Conservation (phyloP, 768 basidiomycete genomes). For the Dacryopinax primogenitus region DNA sequence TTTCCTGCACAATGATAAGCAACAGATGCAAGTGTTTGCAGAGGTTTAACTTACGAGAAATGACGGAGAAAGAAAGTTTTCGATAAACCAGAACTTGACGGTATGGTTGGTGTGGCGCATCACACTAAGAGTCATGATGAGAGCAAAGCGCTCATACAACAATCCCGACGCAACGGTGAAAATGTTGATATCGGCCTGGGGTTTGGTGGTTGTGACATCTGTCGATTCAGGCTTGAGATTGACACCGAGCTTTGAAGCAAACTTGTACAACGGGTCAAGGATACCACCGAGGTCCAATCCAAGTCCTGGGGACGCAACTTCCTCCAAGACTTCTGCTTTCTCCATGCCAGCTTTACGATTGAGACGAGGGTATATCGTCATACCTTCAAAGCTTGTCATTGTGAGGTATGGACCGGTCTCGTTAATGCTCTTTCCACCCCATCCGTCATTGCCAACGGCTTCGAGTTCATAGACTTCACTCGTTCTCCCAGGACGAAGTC, state of each 20-base stretch:
- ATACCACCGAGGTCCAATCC: not conserved
- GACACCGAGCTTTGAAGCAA: slow-evolving; percentile 8
- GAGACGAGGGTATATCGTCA: slow-evolving; percentile 77
- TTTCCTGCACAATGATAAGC: slow-evolving; percentile 45
- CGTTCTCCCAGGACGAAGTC: slow-evolving; percentile 71
- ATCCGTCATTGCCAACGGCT: slow-evolving; percentile 80
- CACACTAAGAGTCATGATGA: slow-evolving; percentile 97
- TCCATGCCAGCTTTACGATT: slow-evolving; percentile 63
- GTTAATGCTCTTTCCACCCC: slow-evolving; percentile 62
- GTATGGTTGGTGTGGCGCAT: slow-evolving; percentile 83
- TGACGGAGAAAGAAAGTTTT: slow-evolving; percentile 95
- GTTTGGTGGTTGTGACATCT: slow-evolving; percentile 19
- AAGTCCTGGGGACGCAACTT: slow-evolving; percentile 20
- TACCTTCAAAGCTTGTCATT: slow-evolving; percentile 78
- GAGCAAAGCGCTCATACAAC: slow-evolving; percentile 94
- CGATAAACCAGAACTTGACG: slow-evolving; percentile 99
- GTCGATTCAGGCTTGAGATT: slow-evolving; percentile 21
- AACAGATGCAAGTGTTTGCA: not conserved
- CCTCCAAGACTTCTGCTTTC: slow-evolving; percentile 60
- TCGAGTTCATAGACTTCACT: slow-evolving; percentile 68
- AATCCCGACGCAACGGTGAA: slow-evolving; percentile 97
- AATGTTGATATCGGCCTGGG: slow-evolving; percentile 89
- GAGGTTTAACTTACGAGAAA: slow-evolving; percentile 54
- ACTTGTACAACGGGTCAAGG: slow-evolving; percentile 13
- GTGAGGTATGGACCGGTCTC: slow-evolving; percentile 62